Conservation (phyloP, 2,329 filamentous ascomycete species). For the Monosporascus sp. region DNA sequence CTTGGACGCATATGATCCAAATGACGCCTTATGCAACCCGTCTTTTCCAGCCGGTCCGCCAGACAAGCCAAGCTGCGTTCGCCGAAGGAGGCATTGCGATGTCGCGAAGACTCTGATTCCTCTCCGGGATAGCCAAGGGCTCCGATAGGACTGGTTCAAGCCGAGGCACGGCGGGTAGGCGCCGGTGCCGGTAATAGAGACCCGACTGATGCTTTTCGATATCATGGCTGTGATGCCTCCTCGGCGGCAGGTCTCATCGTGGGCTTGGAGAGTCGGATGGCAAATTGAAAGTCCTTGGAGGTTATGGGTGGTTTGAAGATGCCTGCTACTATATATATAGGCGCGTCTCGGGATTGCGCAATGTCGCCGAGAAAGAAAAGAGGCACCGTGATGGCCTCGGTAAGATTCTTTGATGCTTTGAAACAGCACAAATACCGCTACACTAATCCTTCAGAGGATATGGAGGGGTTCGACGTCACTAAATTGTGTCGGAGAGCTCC, state of each 20-base stretch:
- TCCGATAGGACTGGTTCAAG: constrained; percentile 8
- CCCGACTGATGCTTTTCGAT: constrained; percentile 17
- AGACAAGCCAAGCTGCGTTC: constrained; percentile 4
- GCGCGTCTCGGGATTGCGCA: too few species aligned
- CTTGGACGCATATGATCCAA: constrained; percentile 15
- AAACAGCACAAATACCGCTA: too few species aligned
- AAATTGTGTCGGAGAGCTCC: too few species aligned
- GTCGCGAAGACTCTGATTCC: constrained; percentile 15
- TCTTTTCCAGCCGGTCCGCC: constrained; percentile 4
- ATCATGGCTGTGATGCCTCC: constrained; percentile 16
- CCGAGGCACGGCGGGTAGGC: constrained; percentile 16
- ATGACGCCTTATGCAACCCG: constrained; percentile 7
- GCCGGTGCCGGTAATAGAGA: constrained; percentile 1
- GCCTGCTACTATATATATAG: too few species aligned
- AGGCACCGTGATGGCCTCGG: too few species aligned
- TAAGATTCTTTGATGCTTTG: too few species aligned
- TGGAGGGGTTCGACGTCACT: too few species aligned
- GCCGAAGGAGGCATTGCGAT: constrained; percentile 13
- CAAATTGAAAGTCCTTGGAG: too few species aligned
- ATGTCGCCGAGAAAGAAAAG: too few species aligned
- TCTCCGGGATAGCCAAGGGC: constrained; percentile 3
- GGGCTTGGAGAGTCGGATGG: not conserved
- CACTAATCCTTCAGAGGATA: too few species aligned
- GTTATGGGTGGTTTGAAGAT: too few species aligned
- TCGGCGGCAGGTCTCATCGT: constrained; percentile 12